Conservation (phyloP, 2,329 filamentous ascomycete genomes). For the Thelonectria discophora region DNA sequence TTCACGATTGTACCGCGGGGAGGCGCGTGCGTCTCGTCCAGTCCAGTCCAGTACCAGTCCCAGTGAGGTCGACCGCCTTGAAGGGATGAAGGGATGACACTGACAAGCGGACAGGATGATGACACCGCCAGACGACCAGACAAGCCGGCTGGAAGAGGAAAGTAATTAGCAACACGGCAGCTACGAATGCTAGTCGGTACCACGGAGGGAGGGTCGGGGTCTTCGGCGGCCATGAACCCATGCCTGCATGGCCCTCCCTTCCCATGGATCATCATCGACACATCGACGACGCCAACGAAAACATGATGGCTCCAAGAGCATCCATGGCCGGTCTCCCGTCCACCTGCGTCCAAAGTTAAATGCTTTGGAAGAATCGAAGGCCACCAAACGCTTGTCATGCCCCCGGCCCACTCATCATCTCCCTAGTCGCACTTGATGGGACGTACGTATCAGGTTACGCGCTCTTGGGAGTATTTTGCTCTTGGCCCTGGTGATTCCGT, state of each 20-base stretch:
- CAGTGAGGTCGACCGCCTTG: background rate
- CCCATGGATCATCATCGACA: conserved; percentile 6
- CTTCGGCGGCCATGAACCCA: background rate
- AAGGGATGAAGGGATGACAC: background rate
- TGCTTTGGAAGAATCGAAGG: conserved; percentile 34
- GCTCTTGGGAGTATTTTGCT: conserved; percentile 8
- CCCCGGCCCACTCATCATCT: conserved; percentile 23
- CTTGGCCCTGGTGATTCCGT: background rate
- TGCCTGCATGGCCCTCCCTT: background rate
- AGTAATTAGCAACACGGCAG: conserved; percentile 11
- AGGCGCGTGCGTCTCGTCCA: conserved; percentile 21
- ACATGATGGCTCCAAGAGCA: conserved; percentile 16
- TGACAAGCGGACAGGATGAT: background rate
- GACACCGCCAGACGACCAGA: background rate
- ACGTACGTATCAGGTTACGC: conserved; percentile 25
- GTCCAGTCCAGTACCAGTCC: too few species aligned
- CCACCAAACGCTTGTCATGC: conserved; percentile 27
- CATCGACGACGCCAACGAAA: background rate
- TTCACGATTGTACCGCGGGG: conserved; percentile 22
- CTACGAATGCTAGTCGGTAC: background rate
- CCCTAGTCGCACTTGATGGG: conserved; percentile 27
- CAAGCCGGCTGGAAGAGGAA: conserved; percentile 8
- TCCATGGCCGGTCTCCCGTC: conserved; percentile 8
- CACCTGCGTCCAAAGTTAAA: conserved; percentile 24
- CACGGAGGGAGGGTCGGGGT: background rate